Percentiles rank a stretch among this genome's conserved stretches.
These are phyloP conservation scores for Ceratocystis harringtonii DNA, from an alignment of 2,329 filamentous ascomycete species.

Conservation along the genomic window DNA sequence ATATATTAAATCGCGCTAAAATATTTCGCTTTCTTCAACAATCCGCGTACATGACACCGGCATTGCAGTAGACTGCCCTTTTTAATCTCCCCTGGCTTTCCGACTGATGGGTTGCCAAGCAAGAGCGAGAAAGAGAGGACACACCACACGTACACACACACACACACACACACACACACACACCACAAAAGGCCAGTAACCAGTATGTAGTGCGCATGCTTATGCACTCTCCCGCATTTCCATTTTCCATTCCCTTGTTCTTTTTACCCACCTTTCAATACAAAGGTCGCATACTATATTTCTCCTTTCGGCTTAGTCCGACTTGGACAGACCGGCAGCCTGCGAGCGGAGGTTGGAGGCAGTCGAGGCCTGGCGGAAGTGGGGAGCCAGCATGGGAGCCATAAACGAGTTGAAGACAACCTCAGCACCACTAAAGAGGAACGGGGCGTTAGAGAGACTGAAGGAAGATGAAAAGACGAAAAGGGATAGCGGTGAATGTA, in stretches of 20 bases:
- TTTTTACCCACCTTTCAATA: background rate
- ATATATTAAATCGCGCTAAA: too few species aligned
- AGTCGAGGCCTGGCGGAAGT: constrained; percentile 64
- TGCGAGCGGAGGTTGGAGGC: constrained; percentile 79
- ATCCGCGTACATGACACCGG: too few species aligned
- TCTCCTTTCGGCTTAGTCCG: constrained; percentile 35
- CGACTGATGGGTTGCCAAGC: too few species aligned
- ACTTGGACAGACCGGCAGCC: constrained; percentile 55
- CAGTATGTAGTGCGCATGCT: background rate
- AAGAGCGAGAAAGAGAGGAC: background rate
- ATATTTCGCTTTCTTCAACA: too few species aligned
- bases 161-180: background rate
- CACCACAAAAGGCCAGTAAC: background rate
- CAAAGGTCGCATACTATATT: too few species aligned
- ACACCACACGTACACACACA: background rate
- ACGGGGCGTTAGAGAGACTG: too few species aligned
- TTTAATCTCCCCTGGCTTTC: too few species aligned
- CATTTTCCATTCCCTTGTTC: too few species aligned
- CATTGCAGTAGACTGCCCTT: too few species aligned
- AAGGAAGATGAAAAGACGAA: too few species aligned
- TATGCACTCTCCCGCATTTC: background rate
- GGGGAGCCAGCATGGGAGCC: constrained; percentile 77
- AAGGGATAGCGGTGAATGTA: too few species aligned
- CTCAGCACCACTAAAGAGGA: constrained; percentile 62
- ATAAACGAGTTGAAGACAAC: constrained; percentile 94